These are phyloP conservation scores for Fragaria ananassa DNA, from an alignment of 306 rosid genomes.

Conservation along the genomic window DNA sequence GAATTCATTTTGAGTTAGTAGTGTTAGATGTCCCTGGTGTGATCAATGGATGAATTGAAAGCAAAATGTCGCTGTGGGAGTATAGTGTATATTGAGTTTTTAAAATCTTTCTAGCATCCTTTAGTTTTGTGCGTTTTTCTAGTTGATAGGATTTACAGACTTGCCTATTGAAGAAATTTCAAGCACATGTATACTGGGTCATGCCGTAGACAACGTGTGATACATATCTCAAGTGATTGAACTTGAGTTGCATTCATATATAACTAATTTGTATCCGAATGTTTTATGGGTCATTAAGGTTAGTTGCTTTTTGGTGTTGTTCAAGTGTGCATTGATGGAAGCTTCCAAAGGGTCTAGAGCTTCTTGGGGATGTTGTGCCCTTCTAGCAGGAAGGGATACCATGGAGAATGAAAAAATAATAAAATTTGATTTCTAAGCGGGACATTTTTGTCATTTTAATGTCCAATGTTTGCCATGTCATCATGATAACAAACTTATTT, in stretches of 20 bases:
- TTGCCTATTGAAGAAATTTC: background rate
- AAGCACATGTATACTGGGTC: background rate
- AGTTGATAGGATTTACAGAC: background rate
- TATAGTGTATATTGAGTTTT: background rate
- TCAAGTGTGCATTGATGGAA: too few species aligned
- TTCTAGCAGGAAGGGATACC: too few species aligned
- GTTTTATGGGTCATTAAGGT: too few species aligned
- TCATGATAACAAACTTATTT: too few species aligned
- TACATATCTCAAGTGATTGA: background rate
- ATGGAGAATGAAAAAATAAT: too few species aligned
- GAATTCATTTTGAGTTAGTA: background rate
- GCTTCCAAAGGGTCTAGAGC: too few species aligned
- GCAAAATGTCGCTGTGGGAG: background rate
- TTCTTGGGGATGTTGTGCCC: too few species aligned
- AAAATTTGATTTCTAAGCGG: too few species aligned
- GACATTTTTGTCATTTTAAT: too few species aligned
- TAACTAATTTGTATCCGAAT: too few species aligned
- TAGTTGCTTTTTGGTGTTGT: too few species aligned
- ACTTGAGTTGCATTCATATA: background rate
- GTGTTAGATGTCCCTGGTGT: background rate
- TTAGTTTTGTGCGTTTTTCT: background rate
- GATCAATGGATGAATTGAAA: background rate
- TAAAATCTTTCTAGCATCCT: background rate
- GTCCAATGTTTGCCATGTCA: too few species aligned
- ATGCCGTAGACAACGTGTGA: background rate